A percentile compares a stretch with the other conserved stretches of the same genome.
Evolutionary conservation across 2,329 filamentous ascomycete genomes (phyloP).

Genomic region (Lachnellula willkommii): DNA sequence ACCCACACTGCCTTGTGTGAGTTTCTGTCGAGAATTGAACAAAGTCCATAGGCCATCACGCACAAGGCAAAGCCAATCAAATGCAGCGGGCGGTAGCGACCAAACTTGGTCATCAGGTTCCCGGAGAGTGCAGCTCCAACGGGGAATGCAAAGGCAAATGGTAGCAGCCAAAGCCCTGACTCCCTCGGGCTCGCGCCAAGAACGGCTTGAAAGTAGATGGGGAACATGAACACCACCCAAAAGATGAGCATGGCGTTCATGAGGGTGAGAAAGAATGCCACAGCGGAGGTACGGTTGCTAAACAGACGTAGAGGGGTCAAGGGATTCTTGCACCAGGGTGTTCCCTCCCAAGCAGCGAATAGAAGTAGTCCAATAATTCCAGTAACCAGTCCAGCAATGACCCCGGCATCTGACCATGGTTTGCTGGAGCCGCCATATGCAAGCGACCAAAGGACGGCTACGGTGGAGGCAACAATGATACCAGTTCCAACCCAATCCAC

Average conservation of each 20-base stretch:
- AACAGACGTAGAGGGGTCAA: neutral
- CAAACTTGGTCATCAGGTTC: conserved; percentile 4
- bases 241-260: conserved; percentile 26
- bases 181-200: neutral
- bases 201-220: conserved; percentile 5
- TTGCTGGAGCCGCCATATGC: conserved; percentile 1
- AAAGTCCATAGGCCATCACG: conserved; percentile 4
- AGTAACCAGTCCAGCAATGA: conserved; percentile 32
- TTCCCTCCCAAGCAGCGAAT: neutral
- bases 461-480: conserved; percentile 37
- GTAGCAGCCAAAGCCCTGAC: neutral
- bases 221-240: conserved; percentile 4
- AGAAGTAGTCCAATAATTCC: conserved; percentile 20
- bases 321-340: neutral
- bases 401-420: conserved; percentile 5
- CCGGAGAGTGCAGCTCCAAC: conserved; percentile 29
- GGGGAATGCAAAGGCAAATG: neutral
- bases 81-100: conserved; percentile 30
- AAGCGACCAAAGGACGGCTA: conserved; percentile 38
- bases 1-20: conserved; percentile 38
- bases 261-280: neutral
- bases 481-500: conserved; percentile 43
- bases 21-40: conserved; percentile 32
- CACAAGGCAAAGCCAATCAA: conserved; percentile 26
- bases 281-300: neutral